phyloP scores from a whole-genome alignment of 208 protist genomes.

The Leishmania arabica region DNA sequence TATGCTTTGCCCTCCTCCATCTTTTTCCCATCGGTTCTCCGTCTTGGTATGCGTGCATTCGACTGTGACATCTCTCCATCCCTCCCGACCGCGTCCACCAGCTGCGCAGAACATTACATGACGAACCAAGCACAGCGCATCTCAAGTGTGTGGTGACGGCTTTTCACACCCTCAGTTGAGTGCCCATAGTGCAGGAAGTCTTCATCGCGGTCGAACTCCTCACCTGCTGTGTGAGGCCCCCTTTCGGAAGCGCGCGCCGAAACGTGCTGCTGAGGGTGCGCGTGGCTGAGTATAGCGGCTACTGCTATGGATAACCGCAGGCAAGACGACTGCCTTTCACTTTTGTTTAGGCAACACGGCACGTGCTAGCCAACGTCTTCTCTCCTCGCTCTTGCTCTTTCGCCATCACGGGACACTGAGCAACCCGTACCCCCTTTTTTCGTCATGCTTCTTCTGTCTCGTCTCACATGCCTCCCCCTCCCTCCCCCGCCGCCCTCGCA shows the following conservation, averaged over 20 bases:
- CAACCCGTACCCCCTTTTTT: neutral
- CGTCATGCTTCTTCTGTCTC: neutral
- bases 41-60: neutral
- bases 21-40: constrained; percentile 4
- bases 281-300: neutral
- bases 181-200: neutral
- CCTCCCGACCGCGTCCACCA: neutral
- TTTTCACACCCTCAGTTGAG: neutral
- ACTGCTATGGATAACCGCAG: neutral
- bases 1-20: constrained; percentile 1
- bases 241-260: neutral
- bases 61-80: neutral
- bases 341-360: neutral
- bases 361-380: neutral
- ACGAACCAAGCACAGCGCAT: neutral
- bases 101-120: neutral
- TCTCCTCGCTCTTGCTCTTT: neutral
- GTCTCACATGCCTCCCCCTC: neutral
- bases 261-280: neutral
- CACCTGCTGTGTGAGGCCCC: neutral
- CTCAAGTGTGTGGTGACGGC: neutral
- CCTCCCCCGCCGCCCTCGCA: neutral
- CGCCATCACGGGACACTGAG: neutral
- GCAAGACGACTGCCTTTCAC: neutral
- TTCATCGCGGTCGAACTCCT: neutral